Evolutionary conservation across 768 basidiomycete species (phyloP).

Genomic region (Exidia glandulosa): DNA sequence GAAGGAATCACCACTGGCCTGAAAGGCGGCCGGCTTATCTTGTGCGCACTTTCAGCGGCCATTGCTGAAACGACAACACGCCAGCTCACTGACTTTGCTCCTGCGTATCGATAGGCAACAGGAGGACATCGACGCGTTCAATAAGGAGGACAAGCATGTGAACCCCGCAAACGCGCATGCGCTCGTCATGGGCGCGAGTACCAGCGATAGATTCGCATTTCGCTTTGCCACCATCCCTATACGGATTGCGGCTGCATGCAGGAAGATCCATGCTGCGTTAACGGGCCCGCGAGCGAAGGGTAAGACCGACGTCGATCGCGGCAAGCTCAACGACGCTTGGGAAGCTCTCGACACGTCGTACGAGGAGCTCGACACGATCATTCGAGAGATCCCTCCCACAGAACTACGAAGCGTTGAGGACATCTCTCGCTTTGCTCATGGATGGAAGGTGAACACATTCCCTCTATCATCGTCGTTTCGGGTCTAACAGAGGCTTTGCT

Average conservation of each 20-base stretch:
- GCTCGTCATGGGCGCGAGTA: neutral
- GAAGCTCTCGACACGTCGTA: constrained; percentile 69
- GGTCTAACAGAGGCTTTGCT: neutral
- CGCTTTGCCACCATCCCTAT: constrained; percentile 61
- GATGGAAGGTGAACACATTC: constrained; percentile 65
- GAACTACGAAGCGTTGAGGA: constrained; percentile 36
- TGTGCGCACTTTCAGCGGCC: constrained; percentile 40
- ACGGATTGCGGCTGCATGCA: constrained; percentile 63
- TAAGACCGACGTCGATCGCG: constrained; percentile 46
- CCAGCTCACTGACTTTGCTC: neutral
- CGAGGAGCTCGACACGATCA: constrained; percentile 67
- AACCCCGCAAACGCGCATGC: neutral
- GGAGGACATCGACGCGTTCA: constrained; percentile 68
- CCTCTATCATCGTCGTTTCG: neutral
- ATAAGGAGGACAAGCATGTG: constrained; percentile 26
- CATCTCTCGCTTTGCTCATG: constrained; percentile 58
- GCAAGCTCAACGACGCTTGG: constrained; percentile 72
- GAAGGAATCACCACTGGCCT: constrained; percentile 78
- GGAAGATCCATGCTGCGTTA: constrained; percentile 64
- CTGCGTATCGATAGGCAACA: constrained; percentile 36
- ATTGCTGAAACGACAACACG: neutral
- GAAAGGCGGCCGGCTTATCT: constrained; percentile 68
- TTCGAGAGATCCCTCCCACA: constrained; percentile 27
- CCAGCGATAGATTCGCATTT: constrained; percentile 42
- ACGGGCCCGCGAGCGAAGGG: constrained; percentile 70